A percentile compares a stretch with the other conserved stretches of the same genome.
Conservation (phyloP, 2,329 filamentous ascomycete genomes). For the Bipolaris gigantea region DNA sequence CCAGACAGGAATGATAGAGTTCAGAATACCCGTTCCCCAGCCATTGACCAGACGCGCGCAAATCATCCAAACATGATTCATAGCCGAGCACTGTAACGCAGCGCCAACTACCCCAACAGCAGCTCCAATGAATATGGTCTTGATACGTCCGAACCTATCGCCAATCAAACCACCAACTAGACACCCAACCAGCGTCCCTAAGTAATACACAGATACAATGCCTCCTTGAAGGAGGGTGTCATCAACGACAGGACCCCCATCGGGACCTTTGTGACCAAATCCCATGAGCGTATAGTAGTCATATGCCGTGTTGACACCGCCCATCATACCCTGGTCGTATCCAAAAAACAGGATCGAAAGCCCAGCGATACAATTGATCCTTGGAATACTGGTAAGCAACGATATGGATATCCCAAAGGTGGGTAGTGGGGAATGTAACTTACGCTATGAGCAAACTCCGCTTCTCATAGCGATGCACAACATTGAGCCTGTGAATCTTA, state of each 20-base stretch:
- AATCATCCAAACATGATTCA: conserved; percentile 63
- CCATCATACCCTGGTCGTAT: conserved; percentile 42
- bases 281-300: conserved; percentile 38
- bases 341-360: conserved; percentile 39
- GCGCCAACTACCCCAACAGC: conserved; percentile 53
- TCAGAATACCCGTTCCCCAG: conserved; percentile 69
- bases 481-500: conserved; percentile 29
- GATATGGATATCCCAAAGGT: accelerated
- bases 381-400: not conserved
- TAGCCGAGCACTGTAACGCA: conserved; percentile 64
- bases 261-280: conserved; percentile 32
- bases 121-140: conserved; percentile 32
- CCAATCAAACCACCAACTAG: conserved; percentile 30
- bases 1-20: conserved; percentile 72
- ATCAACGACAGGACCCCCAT: conserved; percentile 28
- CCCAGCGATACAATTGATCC: conserved; percentile 37
- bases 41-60: conserved; percentile 63
- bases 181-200: conserved; percentile 33
- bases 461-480: conserved; percentile 33
- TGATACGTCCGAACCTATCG: conserved; percentile 33
- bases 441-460: conserved; percentile 31
- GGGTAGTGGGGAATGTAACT: not conserved
- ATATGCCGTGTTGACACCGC: conserved; percentile 37
- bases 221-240: conserved; percentile 37
- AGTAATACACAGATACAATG: conserved; percentile 40